Percentiles rank a stretch among this genome's conserved stretches.
These are phyloP conservation scores for Populus davidiana DNA, from an alignment of 345 rosid species.

Conservation along the genomic window DNA sequence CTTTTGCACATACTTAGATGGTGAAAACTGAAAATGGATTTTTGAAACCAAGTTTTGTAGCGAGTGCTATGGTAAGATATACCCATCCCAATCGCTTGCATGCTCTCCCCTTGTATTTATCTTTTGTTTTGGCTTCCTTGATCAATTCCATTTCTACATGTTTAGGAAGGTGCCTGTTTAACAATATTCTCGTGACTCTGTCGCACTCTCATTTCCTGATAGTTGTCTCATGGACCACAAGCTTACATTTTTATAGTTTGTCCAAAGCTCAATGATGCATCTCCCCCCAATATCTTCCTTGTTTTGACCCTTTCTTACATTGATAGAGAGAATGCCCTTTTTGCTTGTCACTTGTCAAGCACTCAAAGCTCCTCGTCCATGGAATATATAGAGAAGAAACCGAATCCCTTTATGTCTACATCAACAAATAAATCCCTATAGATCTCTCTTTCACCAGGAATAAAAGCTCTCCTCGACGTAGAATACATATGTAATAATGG, in stretches of 20 bases:
- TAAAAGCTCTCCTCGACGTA: constrained; percentile 16
- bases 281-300: not conserved
- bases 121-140: not conserved
- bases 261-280: not conserved
- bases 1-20: not conserved
- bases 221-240: constrained; percentile 32
- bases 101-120: not conserved
- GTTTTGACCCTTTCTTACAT: constrained; percentile 22
- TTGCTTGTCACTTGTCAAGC: constrained; percentile 26
- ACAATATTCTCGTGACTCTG: constrained; percentile 20
- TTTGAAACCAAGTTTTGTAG: not conserved
- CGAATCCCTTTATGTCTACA: constrained; percentile 25
- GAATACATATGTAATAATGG: not conserved
- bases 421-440: constrained; percentile 10
- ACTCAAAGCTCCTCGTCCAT: constrained; percentile 11
- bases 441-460: constrained; percentile 21
- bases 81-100: not conserved
- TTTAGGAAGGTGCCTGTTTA: not conserved
- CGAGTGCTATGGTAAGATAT: not conserved
- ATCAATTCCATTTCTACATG: not conserved
- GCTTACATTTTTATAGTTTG: not conserved
- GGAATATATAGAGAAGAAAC: constrained; percentile 6
- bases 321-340: constrained; percentile 5
- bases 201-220: constrained; percentile 17
- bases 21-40: too few relatives aligned